phyloP scores from a whole-genome alignment of 31 red algal species.

The Asparagopsis taxiformis region DNA sequence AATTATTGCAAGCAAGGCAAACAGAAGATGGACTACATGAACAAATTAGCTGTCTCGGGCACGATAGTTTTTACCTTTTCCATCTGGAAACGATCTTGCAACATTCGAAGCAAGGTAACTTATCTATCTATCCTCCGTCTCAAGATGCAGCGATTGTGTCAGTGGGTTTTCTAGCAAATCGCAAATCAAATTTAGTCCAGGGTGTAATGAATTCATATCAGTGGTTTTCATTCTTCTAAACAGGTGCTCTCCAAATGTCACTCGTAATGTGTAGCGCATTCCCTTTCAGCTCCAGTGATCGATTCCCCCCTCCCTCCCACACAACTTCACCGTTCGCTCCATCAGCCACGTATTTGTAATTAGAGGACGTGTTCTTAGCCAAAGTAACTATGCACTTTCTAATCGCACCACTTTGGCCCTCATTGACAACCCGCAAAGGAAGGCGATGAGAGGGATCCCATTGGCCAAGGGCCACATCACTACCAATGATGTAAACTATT shows the following conservation, averaged over 20 bases:
- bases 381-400: slow-evolving; percentile 7
- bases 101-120: too few relatives aligned
- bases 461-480: slow-evolving; percentile 4
- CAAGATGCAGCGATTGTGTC: too few relatives aligned
- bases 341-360: slow-evolving; percentile 25
- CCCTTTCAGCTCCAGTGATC: not conserved
- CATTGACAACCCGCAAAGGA: not conserved
- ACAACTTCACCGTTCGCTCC: not conserved
- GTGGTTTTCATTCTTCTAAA: too few relatives aligned
- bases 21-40: too few relatives aligned
- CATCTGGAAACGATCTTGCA: too few relatives aligned
- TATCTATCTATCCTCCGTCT: too few relatives aligned
- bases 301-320: slow-evolving; percentile 23
- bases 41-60: too few relatives aligned
- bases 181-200: too few relatives aligned
- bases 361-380: not conserved
- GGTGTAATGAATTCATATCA: too few relatives aligned
- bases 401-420: not conserved
- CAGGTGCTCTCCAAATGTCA: slow-evolving; percentile 3
- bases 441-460: slow-evolving; percentile 18
- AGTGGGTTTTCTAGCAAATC: too few relatives aligned
- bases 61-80: too few relatives aligned
- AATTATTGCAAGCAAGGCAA: too few relatives aligned
- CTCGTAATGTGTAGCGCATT: not conserved
- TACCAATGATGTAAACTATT: slow-evolving; percentile 10